Conservation (phyloP, 75 land plant species). For the Gnetum montanum region DNA sequence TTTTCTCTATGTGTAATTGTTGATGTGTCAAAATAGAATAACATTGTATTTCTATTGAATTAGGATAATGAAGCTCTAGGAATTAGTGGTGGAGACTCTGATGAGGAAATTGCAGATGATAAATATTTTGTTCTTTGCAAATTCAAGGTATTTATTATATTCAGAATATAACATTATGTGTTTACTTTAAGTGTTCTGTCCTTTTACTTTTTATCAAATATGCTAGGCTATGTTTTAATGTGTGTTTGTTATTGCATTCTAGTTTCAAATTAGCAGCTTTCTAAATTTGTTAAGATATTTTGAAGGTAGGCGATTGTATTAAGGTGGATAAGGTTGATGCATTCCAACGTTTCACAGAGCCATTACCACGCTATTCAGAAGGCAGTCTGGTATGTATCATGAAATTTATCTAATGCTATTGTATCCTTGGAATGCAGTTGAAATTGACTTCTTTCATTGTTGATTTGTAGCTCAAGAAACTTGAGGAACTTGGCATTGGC, state of each 20-base stretch:
- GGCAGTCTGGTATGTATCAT: constrained; percentile 51
- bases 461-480: constrained; percentile 47
- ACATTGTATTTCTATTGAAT: neutral
- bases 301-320: constrained; percentile 40
- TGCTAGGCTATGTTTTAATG: too few species aligned
- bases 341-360: constrained; percentile 69
- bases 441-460: too few species aligned
- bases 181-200: too few species aligned
- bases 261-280: too few species aligned
- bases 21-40: too few species aligned
- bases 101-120: neutral
- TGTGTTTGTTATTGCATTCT: too few species aligned
- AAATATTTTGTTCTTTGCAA: neutral
- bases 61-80: neutral
- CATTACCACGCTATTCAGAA: constrained; percentile 83
- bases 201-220: too few species aligned
- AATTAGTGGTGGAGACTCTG: neutral
- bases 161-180: too few species aligned
- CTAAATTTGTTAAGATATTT: too few species aligned
- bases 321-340: constrained; percentile 35
- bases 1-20: neutral
- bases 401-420: neutral
- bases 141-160: constrained; percentile 6
- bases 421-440: too few species aligned
- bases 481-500: constrained; percentile 98